Conservation (phyloP, 2,329 filamentous ascomycete species). For the Pestalotiopsis sp. region DNA sequence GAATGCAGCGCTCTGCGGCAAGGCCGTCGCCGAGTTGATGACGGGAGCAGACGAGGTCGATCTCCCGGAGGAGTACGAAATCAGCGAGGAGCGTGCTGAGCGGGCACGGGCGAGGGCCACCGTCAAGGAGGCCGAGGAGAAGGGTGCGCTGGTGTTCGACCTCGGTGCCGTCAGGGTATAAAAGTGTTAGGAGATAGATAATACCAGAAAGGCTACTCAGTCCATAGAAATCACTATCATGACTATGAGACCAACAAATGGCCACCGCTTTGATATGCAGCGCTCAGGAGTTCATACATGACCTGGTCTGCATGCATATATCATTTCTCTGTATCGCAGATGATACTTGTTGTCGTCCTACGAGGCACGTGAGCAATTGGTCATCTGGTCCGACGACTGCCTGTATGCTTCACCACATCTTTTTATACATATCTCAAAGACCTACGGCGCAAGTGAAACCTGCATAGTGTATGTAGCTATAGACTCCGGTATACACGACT, state of each 20-base stretch:
- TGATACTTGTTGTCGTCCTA: too few species aligned
- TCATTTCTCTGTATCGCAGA: too few species aligned
- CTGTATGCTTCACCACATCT: too few species aligned
- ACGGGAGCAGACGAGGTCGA: conserved; percentile 40
- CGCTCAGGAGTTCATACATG: too few species aligned
- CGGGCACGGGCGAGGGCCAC: conserved; percentile 22
- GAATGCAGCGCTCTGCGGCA: conserved; percentile 67
- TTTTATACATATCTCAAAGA: too few species aligned
- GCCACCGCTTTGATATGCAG: too few species aligned
- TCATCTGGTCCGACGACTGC: too few species aligned
- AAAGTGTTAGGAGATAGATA: neutral
- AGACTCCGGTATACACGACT: too few species aligned
- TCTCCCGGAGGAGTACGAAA: conserved; percentile 45
- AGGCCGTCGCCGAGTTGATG: conserved; percentile 65
- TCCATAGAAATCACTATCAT: neutral
- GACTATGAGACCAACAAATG: neutral
- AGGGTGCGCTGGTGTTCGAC: conserved; percentile 15
- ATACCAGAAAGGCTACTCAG: neutral
- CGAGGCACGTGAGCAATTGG: too few species aligned
- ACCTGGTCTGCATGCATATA: too few species aligned
- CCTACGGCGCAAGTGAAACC: too few species aligned
- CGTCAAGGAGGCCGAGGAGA: conserved; percentile 14
- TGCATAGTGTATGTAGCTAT: too few species aligned
- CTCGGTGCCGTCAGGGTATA: neutral
- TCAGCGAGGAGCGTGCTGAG: conserved; percentile 35